These are phyloP conservation scores for Kwoniella europaea DNA, from an alignment of 768 basidiomycete species.

Conservation along the genomic window DNA sequence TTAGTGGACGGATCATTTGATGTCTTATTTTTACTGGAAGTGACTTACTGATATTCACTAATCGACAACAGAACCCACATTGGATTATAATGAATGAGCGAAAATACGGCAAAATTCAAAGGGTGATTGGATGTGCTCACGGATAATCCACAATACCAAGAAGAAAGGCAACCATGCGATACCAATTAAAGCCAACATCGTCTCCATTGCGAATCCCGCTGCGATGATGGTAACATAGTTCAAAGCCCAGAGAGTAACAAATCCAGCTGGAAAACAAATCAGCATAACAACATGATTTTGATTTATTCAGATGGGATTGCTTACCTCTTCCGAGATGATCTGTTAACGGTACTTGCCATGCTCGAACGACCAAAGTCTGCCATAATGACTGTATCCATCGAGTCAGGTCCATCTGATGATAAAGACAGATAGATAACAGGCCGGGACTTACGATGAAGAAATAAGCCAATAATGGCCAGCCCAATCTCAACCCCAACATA, in stretches of 20 bases:
- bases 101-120: too few relatives aligned
- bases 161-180: constrained; percentile 47
- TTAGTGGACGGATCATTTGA: not conserved
- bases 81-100: not conserved
- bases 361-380: constrained; percentile 50
- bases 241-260: constrained; percentile 56
- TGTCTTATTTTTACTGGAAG: not conserved
- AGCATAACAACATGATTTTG: too few relatives aligned
- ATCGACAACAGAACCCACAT: not conserved
- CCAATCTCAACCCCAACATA: constrained; percentile 37
- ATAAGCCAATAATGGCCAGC: constrained; percentile 41
- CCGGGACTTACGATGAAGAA: constrained; percentile 48
- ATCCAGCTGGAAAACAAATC: constrained; percentile 34
- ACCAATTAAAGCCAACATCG: constrained; percentile 42
- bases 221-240: constrained; percentile 53
- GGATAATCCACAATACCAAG: constrained; percentile 56
- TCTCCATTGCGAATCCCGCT: constrained; percentile 53
- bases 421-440: too few relatives aligned
- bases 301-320: constrained; percentile 3
- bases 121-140: constrained; percentile 23
- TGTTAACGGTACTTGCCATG: constrained; percentile 51
- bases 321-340: constrained; percentile 45
- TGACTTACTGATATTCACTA: constrained; percentile 52
- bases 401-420: too few relatives aligned
- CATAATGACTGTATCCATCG: constrained; percentile 31